Evolutionary conservation across 805 yeast genomes (phyloP).

Genomic region (Schwanniomyces occidentalis): DNA sequence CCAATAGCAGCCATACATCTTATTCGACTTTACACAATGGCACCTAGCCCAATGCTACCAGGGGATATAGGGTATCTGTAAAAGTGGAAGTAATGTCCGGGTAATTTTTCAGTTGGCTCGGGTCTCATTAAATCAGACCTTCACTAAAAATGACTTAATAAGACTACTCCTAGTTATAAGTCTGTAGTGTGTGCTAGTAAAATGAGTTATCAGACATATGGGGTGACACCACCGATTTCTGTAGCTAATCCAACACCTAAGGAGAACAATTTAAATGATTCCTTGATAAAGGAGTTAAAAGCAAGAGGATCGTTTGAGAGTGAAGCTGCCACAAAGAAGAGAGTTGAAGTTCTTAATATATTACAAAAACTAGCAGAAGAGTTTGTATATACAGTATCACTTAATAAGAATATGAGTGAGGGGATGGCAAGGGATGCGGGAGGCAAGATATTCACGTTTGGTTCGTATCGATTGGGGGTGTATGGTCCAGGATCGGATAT

Average conservation of each 20-base stretch:
- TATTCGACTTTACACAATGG: too few relatives aligned
- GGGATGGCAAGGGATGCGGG: constrained; percentile 98
- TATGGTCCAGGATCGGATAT: constrained; percentile 99
- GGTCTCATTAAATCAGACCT: background rate
- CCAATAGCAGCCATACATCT: too few relatives aligned
- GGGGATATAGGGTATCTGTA: too few relatives aligned
- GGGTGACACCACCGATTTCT: constrained; percentile 84
- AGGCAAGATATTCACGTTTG: constrained; percentile 95
- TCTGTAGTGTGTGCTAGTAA: background rate
- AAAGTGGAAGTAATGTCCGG: too few relatives aligned
- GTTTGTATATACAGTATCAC: constrained; percentile 81
- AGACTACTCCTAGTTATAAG: background rate
- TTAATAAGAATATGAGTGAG: constrained; percentile 86
- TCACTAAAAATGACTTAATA: background rate
- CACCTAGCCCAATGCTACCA: too few relatives aligned
- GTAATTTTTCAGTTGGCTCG: background rate
- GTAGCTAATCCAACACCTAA: constrained; percentile 79
- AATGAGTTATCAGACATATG: constrained; percentile 40
- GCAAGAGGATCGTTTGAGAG: constrained; percentile 85
- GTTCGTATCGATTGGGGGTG: constrained; percentile 92
- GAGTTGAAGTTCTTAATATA: constrained; percentile 70
- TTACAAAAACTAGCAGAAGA: constrained; percentile 75
- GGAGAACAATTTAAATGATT: constrained; percentile 75
- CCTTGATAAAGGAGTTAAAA: constrained; percentile 75
- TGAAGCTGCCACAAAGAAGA: constrained; percentile 77